Evolutionary conservation across 331 rosid genomes (phyloP).

Genomic region (Quercus tomentella): DNA sequence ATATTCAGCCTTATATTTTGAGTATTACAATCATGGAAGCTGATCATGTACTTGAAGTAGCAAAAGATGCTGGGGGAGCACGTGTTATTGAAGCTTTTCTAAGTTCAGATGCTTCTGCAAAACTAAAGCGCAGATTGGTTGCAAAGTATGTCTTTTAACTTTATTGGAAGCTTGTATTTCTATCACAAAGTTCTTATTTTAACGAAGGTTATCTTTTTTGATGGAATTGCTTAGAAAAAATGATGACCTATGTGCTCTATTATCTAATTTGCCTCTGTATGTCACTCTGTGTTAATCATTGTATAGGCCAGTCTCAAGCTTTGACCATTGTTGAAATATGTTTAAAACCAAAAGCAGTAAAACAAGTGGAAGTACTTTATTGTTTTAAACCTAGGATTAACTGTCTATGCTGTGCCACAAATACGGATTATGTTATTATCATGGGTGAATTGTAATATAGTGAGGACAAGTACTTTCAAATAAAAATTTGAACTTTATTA

Average conservation of each 20-base stretch:
- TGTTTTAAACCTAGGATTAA: neutral
- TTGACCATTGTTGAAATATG: neutral
- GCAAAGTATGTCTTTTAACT: slow-evolving; percentile 46
- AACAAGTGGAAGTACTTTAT: neutral
- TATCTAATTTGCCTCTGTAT: neutral
- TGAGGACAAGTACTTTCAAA: neutral
- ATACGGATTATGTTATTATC: neutral
- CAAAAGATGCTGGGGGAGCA: slow-evolving; percentile 63
- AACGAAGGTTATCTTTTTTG: neutral
- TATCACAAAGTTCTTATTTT: slow-evolving; percentile 7
- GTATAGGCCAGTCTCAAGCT: neutral
- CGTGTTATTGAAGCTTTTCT: slow-evolving; percentile 85
- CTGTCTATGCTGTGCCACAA: neutral
- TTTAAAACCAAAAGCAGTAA: neutral
- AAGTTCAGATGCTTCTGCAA: slow-evolving; percentile 65
- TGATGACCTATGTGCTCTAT: neutral
- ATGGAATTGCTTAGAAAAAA: neutral
- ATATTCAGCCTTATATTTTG: slow-evolving; percentile 58
- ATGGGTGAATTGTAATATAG: neutral
- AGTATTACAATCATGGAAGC: slow-evolving; percentile 67
- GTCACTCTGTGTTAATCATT: neutral
- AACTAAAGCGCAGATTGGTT: slow-evolving; percentile 67
- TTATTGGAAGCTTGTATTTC: slow-evolving; percentile 17
- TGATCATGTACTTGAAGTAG: slow-evolving; percentile 56
- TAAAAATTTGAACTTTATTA: neutral